phyloP scores from a whole-genome alignment of 768 basidiomycete species.

The Hericium coralloides region DNA sequence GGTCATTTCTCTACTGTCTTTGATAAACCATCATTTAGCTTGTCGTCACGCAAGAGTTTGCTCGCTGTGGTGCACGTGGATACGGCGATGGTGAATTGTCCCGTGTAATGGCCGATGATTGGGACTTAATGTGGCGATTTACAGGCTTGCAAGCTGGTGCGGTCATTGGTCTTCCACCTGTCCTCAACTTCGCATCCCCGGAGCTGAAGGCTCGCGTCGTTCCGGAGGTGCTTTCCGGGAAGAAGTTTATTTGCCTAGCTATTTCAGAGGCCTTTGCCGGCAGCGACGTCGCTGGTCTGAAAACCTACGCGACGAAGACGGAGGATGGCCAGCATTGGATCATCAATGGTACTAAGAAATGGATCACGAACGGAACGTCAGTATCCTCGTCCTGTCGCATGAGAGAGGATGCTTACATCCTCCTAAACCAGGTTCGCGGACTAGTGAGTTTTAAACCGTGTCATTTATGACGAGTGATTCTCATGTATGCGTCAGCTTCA shows the following conservation, averaged over 20 bases:
- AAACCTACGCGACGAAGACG: constrained; percentile 69
- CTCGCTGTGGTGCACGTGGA: constrained; percentile 59
- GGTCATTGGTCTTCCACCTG: constrained; percentile 77
- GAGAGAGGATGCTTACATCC: neutral
- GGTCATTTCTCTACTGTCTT: neutral
- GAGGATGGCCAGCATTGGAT: constrained; percentile 81
- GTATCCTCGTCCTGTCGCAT: constrained; percentile 6
- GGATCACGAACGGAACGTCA: constrained; percentile 73
- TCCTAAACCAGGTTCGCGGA: constrained; percentile 28
- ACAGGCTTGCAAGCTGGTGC: constrained; percentile 58
- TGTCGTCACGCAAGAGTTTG: constrained; percentile 23
- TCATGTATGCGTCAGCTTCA: constrained; percentile 38
- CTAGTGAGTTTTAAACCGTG: constrained; percentile 16
- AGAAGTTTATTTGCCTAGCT: constrained; percentile 81
- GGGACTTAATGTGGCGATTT: neutral
- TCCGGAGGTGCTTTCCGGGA: constrained; percentile 57
- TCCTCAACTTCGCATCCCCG: constrained; percentile 71
- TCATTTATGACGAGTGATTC: neutral
- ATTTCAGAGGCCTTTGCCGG: constrained; percentile 88
- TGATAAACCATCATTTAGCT: constrained; percentile 13
- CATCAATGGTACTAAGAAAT: constrained; percentile 83
- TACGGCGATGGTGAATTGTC: constrained; percentile 53
- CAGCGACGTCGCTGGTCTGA: constrained; percentile 73
- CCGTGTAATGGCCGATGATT: neutral
- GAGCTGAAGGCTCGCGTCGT: constrained; percentile 47